phyloP scores from a whole-genome alignment of 306 rosid species.

The Acacia crassicarpa region DNA sequence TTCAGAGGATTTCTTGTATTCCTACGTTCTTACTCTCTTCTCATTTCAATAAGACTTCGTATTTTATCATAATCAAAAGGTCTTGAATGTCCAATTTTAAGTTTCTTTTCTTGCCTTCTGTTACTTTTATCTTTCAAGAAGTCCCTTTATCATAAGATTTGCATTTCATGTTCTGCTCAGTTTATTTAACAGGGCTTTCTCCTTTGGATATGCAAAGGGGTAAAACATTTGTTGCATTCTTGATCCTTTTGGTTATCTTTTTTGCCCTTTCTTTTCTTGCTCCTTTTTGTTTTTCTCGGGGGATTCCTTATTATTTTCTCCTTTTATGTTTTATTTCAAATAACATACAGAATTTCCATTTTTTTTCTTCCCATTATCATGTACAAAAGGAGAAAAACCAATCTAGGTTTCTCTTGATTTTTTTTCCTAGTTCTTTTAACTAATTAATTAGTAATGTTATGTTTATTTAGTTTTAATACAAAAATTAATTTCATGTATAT shows the following conservation, averaged over 20 bases:
- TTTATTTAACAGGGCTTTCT: background rate
- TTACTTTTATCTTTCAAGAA: conserved; percentile 15
- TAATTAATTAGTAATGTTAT: background rate
- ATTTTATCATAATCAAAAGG: background rate
- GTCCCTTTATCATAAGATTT: background rate
- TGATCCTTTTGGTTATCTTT: background rate
- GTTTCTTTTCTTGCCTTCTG: no score
- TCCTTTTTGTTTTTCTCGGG: background rate
- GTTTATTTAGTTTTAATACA: background rate
- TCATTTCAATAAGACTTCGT: background rate
- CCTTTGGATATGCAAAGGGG: background rate
- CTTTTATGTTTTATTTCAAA: background rate
- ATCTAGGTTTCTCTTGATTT: background rate
- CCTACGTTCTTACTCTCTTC: background rate
- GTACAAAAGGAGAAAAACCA: background rate
- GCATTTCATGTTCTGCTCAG: background rate
- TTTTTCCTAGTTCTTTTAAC: conserved; percentile 8
- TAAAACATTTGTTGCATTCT: background rate
- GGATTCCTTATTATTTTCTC: background rate
- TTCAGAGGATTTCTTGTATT: background rate
- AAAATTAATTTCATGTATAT: conserved; percentile 5
- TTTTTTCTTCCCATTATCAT: background rate
- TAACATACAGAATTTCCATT: background rate
- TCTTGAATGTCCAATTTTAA: conserved; percentile 9
- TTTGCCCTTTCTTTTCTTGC: background rate